These are phyloP conservation scores for Leishmania martiniquensis DNA, from an alignment of 208 protist genomes.

Conservation along the genomic window DNA sequence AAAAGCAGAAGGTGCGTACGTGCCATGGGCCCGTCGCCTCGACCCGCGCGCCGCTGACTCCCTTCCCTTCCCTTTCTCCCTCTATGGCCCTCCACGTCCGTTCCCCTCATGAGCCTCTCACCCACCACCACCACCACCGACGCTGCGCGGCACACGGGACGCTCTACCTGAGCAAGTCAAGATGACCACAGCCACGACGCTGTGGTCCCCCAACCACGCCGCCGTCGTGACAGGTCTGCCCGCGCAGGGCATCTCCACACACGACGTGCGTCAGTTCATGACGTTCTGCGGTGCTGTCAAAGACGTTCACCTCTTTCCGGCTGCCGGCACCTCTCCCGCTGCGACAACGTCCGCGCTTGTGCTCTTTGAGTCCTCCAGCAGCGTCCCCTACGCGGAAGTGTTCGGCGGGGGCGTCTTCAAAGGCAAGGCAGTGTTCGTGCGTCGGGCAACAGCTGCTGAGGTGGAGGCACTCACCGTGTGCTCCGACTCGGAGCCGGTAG, in stretches of 20 bases:
- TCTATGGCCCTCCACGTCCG: too few relatives aligned
- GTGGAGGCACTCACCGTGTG: not conserved
- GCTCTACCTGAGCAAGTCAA: not conserved
- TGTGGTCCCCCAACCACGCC: not conserved
- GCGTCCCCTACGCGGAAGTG: conserved; percentile 15
- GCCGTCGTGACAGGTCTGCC: conserved; percentile 1
- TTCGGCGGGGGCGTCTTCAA: conserved; percentile 17
- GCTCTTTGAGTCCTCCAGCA: conserved; percentile 11
- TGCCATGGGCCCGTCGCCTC: too few relatives aligned
- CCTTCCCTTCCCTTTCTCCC: too few relatives aligned
- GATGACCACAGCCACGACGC: not conserved
- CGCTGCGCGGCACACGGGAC: not conserved
- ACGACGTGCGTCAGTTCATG: conserved; percentile 14
- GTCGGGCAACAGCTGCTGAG: not conserved
- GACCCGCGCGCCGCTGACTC: too few relatives aligned
- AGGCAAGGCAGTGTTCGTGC: conserved; percentile 14
- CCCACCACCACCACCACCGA: not conserved
- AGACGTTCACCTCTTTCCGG: conserved; percentile 1
- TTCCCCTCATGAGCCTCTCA: not conserved
- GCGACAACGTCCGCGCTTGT: conserved; percentile 13
- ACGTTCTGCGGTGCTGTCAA: conserved; percentile 3
- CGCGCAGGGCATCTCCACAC: not conserved
- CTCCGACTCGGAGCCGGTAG: not conserved
- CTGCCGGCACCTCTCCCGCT: not conserved
- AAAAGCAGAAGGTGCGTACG: not conserved